Evolutionary conservation across 306 rosid species (phyloP).

Genomic region (Astragalus membranaceus): DNA sequence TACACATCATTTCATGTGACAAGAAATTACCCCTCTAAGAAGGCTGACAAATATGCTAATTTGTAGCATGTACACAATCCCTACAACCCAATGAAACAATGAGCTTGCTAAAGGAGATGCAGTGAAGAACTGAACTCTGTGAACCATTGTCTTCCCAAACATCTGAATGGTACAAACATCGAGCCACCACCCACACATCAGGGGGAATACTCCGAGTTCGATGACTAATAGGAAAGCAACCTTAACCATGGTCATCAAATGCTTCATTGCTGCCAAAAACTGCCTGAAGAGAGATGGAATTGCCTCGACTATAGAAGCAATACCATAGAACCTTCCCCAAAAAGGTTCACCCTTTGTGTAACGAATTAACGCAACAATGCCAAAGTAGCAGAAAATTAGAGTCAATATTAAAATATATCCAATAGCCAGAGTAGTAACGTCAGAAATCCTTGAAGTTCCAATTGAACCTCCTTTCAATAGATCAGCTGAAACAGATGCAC

Average conservation of each 20-base stretch:
- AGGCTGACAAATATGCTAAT: constrained; percentile 99
- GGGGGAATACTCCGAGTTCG: constrained; percentile 97
- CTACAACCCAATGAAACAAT: constrained; percentile 97
- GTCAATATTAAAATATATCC: constrained; percentile 80
- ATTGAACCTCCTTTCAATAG: constrained; percentile 58
- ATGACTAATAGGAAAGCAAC: constrained; percentile 97
- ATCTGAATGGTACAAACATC: constrained; percentile 94
- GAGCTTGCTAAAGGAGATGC: constrained; percentile 96
- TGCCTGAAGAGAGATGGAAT: constrained; percentile 96
- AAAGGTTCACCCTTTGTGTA: constrained; percentile 85
- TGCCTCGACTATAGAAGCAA: constrained; percentile 88
- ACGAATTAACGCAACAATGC: constrained; percentile 71
- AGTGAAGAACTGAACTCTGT: constrained; percentile 92
- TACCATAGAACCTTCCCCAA: constrained; percentile 79
- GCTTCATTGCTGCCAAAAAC: constrained; percentile 96
- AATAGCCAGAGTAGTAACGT: constrained; percentile 87
- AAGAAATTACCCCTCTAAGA: constrained; percentile 86
- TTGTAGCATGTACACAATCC: constrained; percentile 95
- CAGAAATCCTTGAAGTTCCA: constrained; percentile 82
- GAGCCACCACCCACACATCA: constrained; percentile 99
- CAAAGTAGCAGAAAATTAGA: constrained; percentile 75
- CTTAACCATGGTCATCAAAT: constrained; percentile 98
- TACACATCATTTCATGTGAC: not conserved
- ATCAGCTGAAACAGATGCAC: constrained; percentile 53
- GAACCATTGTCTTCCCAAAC: constrained; percentile 96